These are phyloP conservation scores for Syzygium aqueum DNA, from an alignment of 345 rosid species.

Conservation along the genomic window DNA sequence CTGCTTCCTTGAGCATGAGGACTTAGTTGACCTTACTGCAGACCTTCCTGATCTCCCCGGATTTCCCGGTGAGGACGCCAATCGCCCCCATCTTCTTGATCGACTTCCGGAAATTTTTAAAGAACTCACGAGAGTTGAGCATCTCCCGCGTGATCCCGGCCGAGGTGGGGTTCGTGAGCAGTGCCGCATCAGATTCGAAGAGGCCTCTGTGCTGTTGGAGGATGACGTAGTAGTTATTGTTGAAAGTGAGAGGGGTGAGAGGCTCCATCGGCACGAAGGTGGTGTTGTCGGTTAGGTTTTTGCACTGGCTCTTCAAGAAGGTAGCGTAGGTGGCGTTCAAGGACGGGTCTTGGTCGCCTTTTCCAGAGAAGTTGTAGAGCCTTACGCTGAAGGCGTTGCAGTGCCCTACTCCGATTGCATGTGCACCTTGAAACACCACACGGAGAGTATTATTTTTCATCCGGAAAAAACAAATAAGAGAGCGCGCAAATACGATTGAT, in stretches of 20 bases:
- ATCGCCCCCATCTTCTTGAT: conserved; percentile 27
- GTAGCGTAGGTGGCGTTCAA: conserved; percentile 15
- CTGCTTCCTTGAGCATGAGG: not conserved
- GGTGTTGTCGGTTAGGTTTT: conserved; percentile 8
- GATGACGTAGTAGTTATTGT: conserved; percentile 15
- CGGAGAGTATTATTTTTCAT: not conserved
- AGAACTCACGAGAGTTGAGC: not conserved
- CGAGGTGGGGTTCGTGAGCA: conserved; percentile 6
- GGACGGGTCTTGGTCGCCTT: conserved; percentile 23
- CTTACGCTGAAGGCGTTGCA: conserved; percentile 24
- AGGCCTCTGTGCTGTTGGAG: conserved; percentile 13
- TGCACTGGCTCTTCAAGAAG: conserved; percentile 8
- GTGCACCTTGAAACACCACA: conserved; percentile 11
- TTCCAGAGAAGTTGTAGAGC: conserved; percentile 41
- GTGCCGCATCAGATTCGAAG: conserved; percentile 22
- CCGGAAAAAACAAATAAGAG: not conserved
- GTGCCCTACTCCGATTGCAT: conserved; percentile 24
- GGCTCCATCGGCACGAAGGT: conserved; percentile 15
- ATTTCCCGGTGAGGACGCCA: conserved; percentile 13
- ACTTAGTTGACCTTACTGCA: conserved; percentile 9
- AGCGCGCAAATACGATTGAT: not conserved
- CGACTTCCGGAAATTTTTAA: conserved; percentile 13
- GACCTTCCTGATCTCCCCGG: conserved; percentile 26
- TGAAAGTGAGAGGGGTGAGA: conserved; percentile 3
- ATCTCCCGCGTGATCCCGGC: not conserved